Conservation (phyloP, 2,329 filamentous ascomycete species). For the Ceratocystis diversiconidia region DNA sequence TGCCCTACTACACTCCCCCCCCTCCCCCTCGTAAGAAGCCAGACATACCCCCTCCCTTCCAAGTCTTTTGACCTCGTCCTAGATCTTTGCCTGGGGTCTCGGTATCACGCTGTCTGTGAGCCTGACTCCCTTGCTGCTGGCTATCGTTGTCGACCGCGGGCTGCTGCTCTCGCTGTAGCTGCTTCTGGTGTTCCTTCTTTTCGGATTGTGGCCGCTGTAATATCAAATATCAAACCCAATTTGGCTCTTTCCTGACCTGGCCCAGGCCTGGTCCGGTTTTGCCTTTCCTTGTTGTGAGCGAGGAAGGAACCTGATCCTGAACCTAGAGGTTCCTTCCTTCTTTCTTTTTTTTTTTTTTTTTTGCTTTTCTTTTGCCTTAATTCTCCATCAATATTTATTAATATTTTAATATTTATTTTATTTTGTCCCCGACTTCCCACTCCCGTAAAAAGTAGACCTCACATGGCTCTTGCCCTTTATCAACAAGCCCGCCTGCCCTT, state of each 20-base stretch:
- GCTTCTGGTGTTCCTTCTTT: background rate
- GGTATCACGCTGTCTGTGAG: background rate
- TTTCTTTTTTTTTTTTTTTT: background rate
- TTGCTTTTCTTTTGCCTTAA: background rate
- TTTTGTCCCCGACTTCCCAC: background rate
- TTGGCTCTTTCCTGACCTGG: background rate
- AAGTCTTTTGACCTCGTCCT: background rate
- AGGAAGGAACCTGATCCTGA: background rate
- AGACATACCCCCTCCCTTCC: background rate
- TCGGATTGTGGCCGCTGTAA: background rate
- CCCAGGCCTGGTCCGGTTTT: background rate
- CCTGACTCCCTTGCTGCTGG: background rate
- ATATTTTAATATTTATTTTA: background rate
- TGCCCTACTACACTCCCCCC: background rate
- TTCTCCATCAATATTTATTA: background rate
- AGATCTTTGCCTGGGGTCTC: background rate
- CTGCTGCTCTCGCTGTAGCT: background rate
- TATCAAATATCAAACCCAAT: background rate
- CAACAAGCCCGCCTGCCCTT: background rate
- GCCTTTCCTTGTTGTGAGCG: background rate
- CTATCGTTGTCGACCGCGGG: background rate
- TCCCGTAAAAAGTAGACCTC: background rate
- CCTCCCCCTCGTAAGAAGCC: background rate
- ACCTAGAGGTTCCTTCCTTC: background rate
- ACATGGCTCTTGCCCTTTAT: background rate